Percentiles rank a stretch among this genome's conserved stretches.
Evolutionary conservation across 352 stramenopile genomes (phyloP).

Genomic region (Globisporangium radiosum): DNA sequence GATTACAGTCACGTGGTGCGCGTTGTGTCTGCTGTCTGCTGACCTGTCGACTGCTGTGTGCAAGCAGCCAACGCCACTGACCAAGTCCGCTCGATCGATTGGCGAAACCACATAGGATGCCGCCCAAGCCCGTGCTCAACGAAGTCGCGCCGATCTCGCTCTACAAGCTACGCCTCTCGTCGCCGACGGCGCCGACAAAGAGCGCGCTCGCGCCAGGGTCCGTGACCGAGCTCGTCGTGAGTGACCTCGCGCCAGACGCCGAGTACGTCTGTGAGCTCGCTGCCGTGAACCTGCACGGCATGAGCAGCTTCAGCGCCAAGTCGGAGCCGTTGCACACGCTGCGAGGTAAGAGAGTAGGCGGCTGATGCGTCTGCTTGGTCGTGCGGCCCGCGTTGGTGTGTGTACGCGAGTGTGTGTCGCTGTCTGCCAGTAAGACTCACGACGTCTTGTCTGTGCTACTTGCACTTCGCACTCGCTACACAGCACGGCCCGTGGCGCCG

Average conservation of each 20-base stretch:
- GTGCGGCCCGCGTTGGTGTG: too few species aligned
- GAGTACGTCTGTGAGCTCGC: conserved; percentile 40
- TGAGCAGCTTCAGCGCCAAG: conserved; percentile 37
- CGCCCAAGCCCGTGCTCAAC: conserved; percentile 24
- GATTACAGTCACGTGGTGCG: conserved; percentile 36
- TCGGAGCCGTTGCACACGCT: conserved; percentile 26
- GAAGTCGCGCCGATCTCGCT: conserved; percentile 53
- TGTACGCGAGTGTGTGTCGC: too few species aligned
- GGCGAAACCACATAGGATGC: conserved; percentile 15
- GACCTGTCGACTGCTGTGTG: background rate
- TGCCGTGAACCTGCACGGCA: conserved; percentile 49
- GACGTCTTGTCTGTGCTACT: too few species aligned
- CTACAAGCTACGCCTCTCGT: conserved; percentile 48
- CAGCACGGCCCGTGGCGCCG: conserved; percentile 15
- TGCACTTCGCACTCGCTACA: too few species aligned
- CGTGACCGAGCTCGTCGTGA: conserved; percentile 20
- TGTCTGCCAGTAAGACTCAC: too few species aligned
- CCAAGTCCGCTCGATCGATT: background rate
- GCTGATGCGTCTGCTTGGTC: too few species aligned
- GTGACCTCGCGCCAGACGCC: conserved; percentile 27
- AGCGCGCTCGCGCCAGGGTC: conserved; percentile 25
- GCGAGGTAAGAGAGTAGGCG: conserved; percentile 13
- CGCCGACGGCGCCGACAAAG: conserved; percentile 1
- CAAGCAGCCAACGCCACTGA: background rate
- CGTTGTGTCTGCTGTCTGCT: background rate